Conservation (phyloP, 2,329 filamentous ascomycete genomes). For the Aspergillus puulaauensis region DNA sequence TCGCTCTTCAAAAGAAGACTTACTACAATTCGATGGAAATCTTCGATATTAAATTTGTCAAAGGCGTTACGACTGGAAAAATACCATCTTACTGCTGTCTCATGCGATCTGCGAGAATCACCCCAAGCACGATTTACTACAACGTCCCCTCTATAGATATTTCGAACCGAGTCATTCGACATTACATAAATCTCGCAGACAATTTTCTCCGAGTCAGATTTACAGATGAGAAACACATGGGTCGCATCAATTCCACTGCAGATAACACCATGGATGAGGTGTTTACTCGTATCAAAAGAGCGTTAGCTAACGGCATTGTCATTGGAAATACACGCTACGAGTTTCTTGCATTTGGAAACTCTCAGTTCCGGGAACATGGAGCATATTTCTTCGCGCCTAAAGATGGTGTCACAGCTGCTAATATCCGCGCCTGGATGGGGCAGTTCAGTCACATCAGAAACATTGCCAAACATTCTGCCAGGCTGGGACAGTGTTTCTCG, state of each 20-base stretch:
- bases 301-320: constrained; percentile 73
- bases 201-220: constrained; percentile 89
- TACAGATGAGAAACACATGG: constrained; percentile 70
- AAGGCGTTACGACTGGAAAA: constrained; percentile 50
- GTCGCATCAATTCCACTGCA: constrained; percentile 59
- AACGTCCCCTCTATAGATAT: constrained; percentile 77
- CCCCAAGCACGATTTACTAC: constrained; percentile 79
- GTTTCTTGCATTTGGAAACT: constrained; percentile 93
- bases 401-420: constrained; percentile 64
- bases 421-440: constrained; percentile 86
- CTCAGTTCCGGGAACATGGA: constrained; percentile 86
- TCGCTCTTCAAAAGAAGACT: constrained; percentile 62
- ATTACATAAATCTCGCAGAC: constrained; percentile 67
- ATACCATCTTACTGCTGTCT: constrained; percentile 72
- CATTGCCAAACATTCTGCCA: constrained; percentile 85
- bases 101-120: constrained; percentile 75
- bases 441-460: constrained; percentile 75
- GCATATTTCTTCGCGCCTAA: constrained; percentile 88
- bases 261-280: constrained; percentile 65
- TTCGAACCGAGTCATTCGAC: constrained; percentile 81
- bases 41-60: constrained; percentile 55
- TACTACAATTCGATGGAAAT: constrained; percentile 71
- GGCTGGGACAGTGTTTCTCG: constrained; percentile 92
- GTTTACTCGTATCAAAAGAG: constrained; percentile 70
- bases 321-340: constrained; percentile 81